Conservation (phyloP, 2,329 filamentous ascomycete genomes). For the Fusarium tjaetaba region DNA sequence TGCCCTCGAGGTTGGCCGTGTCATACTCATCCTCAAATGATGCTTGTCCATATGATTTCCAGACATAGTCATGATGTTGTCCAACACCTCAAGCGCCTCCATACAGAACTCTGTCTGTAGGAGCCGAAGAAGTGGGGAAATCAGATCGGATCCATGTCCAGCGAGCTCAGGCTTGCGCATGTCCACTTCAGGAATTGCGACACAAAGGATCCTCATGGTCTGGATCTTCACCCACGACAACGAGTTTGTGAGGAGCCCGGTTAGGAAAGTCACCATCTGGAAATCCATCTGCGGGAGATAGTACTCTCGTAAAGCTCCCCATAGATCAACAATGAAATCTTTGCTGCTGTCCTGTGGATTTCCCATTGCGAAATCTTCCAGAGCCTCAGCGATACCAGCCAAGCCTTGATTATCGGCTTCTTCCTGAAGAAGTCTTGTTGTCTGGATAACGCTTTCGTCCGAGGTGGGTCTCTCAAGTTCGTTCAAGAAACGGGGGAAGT, state of each 20-base stretch:
- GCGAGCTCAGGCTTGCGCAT: slow-evolving; percentile 93
- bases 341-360: slow-evolving; percentile 73
- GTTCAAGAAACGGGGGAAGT: slow-evolving; percentile 85
- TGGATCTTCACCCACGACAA: slow-evolving; percentile 90
- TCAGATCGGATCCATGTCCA: slow-evolving; percentile 90
- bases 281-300: slow-evolving; percentile 89
- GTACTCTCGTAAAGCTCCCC: slow-evolving; percentile 77
- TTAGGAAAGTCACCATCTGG: slow-evolving; percentile 85
- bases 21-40: slow-evolving; percentile 98
- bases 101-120: slow-evolving; percentile 94
- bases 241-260: slow-evolving; percentile 90
- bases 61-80: slow-evolving; percentile 95
- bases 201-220: slow-evolving; percentile 88
- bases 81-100: slow-evolving; percentile 88
- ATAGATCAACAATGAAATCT: slow-evolving; percentile 80
- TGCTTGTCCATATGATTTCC: slow-evolving; percentile 93
- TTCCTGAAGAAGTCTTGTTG: slow-evolving; percentile 74
- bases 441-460: slow-evolving; percentile 65
- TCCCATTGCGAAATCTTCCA: slow-evolving; percentile 75
- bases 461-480: slow-evolving; percentile 74
- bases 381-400: slow-evolving; percentile 71
- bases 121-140: slow-evolving; percentile 88
- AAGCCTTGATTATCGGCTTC: slow-evolving; percentile 80
- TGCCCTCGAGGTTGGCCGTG: slow-evolving; percentile 82
- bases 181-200: slow-evolving; percentile 88